Base-by-base conservation (phyloP, 352 stramenopile genomes). In the Globisporangium polare region DNA sequence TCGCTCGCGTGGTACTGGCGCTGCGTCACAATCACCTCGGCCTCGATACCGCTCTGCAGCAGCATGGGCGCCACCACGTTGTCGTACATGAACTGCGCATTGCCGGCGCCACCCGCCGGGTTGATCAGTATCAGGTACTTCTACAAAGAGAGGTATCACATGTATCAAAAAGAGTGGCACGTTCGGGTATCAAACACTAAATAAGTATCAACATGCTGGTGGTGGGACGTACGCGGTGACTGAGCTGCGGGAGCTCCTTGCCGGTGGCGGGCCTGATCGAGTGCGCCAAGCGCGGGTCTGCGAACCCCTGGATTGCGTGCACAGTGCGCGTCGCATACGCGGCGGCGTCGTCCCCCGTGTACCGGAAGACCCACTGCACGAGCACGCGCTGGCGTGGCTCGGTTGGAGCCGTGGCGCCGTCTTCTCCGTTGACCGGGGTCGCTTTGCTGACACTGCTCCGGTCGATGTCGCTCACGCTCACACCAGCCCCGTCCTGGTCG, bases 101-200 rank as follows among this genome's bases (percentile, higher is more conserved):
- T 71, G 31, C 82, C 80, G 1, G 69, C 35, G 13, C 83, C 83
- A 51, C 81, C 73, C 57, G 75, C 74, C 12, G 83, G 81, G 53
- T 90, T 91, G 50, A 93, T 75, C 53, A 90, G 63, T 24, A 88
- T 72, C 35, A 89, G 57, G 62, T 83, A 90, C 72, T 79, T 77
- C 60, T 71, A 43, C 60, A 51, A 5, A 1, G 15, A n/a, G n/a
- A 15, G 2, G 5, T 12, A 42, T 60, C 10, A 51, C 18, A 46
- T 10, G 41, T 10, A 18, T 51, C 24, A 31, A 35, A 10, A 35
- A 10, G 4, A 12, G 15, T 17, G 29, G 24, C 13, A n/a, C 18
- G 17, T 15, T 0, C 24, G n/a, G 4, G 5, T n/a, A 33, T 46
- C 46, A 51, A 12, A 49, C 12, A 39, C n/a, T 9, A 61, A 45